A percentile compares a stretch with the other conserved stretches of the same genome.
Conservation (phyloP, 208 protist species). For the Naegleria lovaniensis region DNA sequence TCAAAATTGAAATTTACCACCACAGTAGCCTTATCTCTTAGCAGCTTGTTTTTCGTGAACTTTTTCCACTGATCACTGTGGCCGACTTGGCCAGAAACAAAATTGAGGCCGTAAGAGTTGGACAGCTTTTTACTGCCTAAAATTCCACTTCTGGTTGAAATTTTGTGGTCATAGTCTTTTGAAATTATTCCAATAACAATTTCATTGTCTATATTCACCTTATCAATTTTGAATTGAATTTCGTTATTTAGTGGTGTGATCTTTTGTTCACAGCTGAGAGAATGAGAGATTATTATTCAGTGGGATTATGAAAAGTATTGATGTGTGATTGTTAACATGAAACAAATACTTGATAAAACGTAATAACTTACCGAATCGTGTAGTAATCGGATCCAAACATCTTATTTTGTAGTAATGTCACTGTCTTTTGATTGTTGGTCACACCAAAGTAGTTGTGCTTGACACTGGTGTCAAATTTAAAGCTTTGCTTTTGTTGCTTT, state of each 20-base stretch:
- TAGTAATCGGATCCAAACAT: neutral
- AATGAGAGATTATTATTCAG: too few species aligned
- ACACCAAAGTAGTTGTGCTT: neutral
- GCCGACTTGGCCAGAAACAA: neutral
- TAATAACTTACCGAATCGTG: neutral
- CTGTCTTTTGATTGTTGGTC: neutral
- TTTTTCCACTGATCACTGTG: neutral
- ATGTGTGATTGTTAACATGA: too few species aligned
- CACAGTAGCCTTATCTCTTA: neutral
- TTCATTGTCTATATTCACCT: neutral
- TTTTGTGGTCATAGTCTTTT: neutral
- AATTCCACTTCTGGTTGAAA: neutral
- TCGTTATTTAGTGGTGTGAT: neutral
- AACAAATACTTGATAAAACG: too few species aligned
- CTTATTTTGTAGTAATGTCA: neutral
- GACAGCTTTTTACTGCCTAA: neutral
- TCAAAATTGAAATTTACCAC: neutral
- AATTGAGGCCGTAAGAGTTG: neutral
- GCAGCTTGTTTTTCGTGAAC: neutral
- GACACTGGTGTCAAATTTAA: neutral
- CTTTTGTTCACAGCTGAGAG: neutral
- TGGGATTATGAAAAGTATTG: too few species aligned
- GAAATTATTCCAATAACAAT: neutral
- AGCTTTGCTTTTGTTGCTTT: neutral
- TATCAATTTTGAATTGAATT: neutral